Base-by-base conservation (phyloP, 257 asterid genomes). In the Verbena officinalis region DNA sequence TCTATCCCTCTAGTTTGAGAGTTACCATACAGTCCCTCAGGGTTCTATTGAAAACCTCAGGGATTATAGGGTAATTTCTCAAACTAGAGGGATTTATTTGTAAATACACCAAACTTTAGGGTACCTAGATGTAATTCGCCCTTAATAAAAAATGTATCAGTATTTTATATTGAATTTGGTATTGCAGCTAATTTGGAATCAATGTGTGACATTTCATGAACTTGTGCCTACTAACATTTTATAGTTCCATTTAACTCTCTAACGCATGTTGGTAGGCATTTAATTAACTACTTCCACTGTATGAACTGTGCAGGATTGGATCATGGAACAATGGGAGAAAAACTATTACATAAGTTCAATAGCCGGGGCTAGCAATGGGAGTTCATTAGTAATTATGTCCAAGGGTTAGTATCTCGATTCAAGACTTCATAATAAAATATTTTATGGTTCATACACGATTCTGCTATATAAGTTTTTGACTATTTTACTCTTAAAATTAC, bases 261-360 rank as follows among this genome's bases (percentile, higher is more conserved):
- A 33, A 20, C 14, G 43, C 67, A 13, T 38, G 7, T 9, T 49
- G 23, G 5, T 23, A 24, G 39, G 33, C 49, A 17, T 44, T 52
- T 22, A 23, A 14, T 40, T 50, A 59, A 59, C 34, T 51, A 51
- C 21, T 27, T 13, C n/a, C 49, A 61, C 20, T 56, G 45, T 64
- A 17, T 56, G 20, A 61, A 17, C 56, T 42, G n/a, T n/a, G 19
- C 69, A 84, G 90, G 95, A 86, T 53, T 86, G 90, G 95, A 83
- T 86, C 44, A 75, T 81, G 87, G 94, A 83, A 65, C 84, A 83
- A 31, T 86, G 90, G 94, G 88, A 86, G 74, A 78, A 79, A 70
- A 86, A 79, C 73, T 83, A 62, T 75, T 86, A 81, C 72, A 83
- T 83, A 39, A 86, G 88, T 64, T 84, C 91, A 4, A 67, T 86